Evolutionary conservation across 2,329 filamentous ascomycete species (phyloP).

Genomic region (Aspergillus glaucus): DNA sequence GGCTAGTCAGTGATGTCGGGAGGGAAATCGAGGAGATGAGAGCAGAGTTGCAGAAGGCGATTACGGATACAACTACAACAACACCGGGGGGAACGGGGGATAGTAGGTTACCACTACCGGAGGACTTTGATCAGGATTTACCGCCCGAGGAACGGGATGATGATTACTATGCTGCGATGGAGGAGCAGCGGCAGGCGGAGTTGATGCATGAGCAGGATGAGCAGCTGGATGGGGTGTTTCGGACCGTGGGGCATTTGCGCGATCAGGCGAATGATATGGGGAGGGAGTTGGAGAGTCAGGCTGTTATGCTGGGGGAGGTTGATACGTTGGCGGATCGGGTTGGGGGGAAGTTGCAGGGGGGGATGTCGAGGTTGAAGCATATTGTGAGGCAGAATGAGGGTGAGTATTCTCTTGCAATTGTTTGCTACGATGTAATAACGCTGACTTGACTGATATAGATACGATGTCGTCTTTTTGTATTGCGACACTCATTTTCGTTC

Average conservation of each 20-base stretch:
- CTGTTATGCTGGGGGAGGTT: conserved; percentile 77
- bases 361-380: conserved; percentile 77
- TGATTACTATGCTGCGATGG: conserved; percentile 71
- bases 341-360: conserved; percentile 74
- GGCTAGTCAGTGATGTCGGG: conserved; percentile 82
- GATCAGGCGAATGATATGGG: conserved; percentile 95
- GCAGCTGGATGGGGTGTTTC: conserved; percentile 85
- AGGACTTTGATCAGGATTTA: conserved; percentile 45
- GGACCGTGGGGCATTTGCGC: conserved; percentile 83
- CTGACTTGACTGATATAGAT: conserved; percentile 40
- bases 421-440: conserved; percentile 2
- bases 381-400: conserved; percentile 90
- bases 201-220: conserved; percentile 95
- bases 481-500: conserved; percentile 74
- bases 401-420: conserved; percentile 27
- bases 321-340: conserved; percentile 82
- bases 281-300: conserved; percentile 89
- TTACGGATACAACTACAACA: conserved; percentile 34
- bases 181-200: conserved; percentile 82
- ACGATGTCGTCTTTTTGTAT: conserved; percentile 84
- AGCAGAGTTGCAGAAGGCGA: conserved; percentile 64
- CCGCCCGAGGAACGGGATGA: conserved; percentile 42
- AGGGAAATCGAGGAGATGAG: conserved; percentile 85
- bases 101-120: conserved; percentile 53
- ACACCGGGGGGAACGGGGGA: conserved; percentile 29